A percentile compares a stretch with the other conserved stretches of the same genome.
Conservation (phyloP, 2,329 filamentous ascomycete species). For the Neopestalotiopsis sp. region DNA sequence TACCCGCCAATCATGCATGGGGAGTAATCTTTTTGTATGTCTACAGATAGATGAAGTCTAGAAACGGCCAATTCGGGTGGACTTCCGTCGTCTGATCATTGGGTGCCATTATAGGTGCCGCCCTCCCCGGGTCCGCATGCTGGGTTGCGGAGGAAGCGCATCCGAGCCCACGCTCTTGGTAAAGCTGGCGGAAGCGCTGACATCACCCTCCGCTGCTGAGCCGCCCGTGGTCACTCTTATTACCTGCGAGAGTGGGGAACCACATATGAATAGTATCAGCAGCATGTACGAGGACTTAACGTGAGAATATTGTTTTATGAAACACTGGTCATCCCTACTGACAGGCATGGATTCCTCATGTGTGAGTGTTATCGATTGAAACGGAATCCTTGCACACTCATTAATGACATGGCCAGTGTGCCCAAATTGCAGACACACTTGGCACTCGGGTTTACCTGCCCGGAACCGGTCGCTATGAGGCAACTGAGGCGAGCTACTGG, state of each 20-base stretch:
- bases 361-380: not conserved
- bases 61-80: not conserved
- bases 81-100: not conserved
- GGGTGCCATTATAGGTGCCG: not conserved
- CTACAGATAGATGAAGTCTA: not conserved
- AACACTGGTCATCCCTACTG: not conserved
- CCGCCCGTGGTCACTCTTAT: not conserved
- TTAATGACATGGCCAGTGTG: not conserved
- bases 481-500: constrained; percentile 19
- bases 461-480: constrained; percentile 16
- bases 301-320: too few relatives aligned
- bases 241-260: not conserved
- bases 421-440: not conserved
- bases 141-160: constrained; percentile 3
- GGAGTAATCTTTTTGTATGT: not conserved
- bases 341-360: not conserved
- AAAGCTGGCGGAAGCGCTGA: not conserved
- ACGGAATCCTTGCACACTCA: not conserved
- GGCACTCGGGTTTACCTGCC: constrained; percentile 14
- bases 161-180: constrained; percentile 8
- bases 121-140: not conserved
- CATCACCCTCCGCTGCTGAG: not conserved
- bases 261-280: not conserved
- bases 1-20: constrained; percentile 10
- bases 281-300: too few relatives aligned